phyloP scores from a whole-genome alignment of 2,329 filamentous ascomycete genomes.

The Emergomyces pasteurianus region DNA sequence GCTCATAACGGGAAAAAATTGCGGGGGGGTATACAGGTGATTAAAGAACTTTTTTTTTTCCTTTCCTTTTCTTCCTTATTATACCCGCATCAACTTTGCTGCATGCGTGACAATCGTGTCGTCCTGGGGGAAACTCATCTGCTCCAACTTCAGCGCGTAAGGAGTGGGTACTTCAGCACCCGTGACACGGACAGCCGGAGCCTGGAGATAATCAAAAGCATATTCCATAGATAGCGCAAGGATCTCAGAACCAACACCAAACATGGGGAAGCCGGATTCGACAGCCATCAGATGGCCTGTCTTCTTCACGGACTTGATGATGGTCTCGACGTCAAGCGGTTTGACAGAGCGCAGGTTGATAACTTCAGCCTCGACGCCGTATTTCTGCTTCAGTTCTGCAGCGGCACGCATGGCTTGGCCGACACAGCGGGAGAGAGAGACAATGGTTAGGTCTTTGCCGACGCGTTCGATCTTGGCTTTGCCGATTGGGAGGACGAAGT shows the following conservation, averaged over 20 bases:
- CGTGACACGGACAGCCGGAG: constrained; percentile 84
- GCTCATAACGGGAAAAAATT: background rate
- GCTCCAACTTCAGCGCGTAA: constrained; percentile 84
- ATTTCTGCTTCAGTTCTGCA: constrained; percentile 87
- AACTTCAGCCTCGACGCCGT: constrained; percentile 90
- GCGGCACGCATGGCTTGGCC: constrained; percentile 82
- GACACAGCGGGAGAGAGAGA: constrained; percentile 88
- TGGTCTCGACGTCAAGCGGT: constrained; percentile 88
- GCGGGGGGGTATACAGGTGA: background rate
- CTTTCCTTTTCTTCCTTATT: too few relatives aligned
- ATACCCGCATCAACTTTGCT: constrained; percentile 77
- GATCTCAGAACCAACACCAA: constrained; percentile 85
- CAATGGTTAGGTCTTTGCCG: constrained; percentile 92
- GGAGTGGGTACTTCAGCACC: constrained; percentile 96
- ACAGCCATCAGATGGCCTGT: constrained; percentile 82
- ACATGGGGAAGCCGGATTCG: constrained; percentile 93
- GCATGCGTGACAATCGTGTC: constrained; percentile 75
- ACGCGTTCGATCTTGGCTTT: constrained; percentile 98
- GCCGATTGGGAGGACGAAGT: constrained; percentile 94
- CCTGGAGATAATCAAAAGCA: constrained; percentile 93
- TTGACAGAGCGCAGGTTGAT: constrained; percentile 98
- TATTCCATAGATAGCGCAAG: constrained; percentile 95
- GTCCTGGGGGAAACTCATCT: constrained; percentile 90
- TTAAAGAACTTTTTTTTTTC: background rate
- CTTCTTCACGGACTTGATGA: constrained; percentile 98